Conservation (phyloP, 2,329 filamentous ascomycete species). For the Teratosphaeria zuluensis region DNA sequence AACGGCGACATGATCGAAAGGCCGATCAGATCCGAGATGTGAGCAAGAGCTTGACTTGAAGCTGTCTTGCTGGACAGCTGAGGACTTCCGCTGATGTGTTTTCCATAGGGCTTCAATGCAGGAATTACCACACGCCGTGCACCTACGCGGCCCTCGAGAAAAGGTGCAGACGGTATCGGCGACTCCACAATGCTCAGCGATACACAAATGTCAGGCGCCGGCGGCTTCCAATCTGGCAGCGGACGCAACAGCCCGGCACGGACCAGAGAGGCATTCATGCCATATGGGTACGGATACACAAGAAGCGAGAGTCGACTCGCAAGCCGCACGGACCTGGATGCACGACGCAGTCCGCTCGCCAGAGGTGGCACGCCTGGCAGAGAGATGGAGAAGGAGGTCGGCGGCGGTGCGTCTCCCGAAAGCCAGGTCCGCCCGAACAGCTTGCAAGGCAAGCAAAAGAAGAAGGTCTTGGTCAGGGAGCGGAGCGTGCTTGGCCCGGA, state of each 20-base stretch:
- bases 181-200: not conserved
- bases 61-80: too few species aligned
- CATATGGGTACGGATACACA: constrained; percentile 24
- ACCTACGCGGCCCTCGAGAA: constrained; percentile 7
- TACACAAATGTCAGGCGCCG: not conserved
- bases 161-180: not conserved
- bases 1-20: constrained; percentile 63
- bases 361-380: constrained; percentile 12
- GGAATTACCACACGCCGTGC: constrained; percentile 26
- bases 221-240: constrained; percentile 3
- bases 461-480: constrained; percentile 13
- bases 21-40: constrained; percentile 38
- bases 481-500: constrained; percentile 7
- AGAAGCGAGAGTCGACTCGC: constrained; percentile 16
- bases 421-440: not conserved
- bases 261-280: constrained; percentile 25
- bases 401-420: not conserved
- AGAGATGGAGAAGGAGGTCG: constrained; percentile 15
- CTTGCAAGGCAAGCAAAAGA: constrained; percentile 2
- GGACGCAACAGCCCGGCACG: constrained; percentile 18
- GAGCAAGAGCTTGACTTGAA: not conserved
- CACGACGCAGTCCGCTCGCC: constrained; percentile 11
- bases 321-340: not conserved
- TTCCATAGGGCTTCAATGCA: constrained; percentile 22
- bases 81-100: too few species aligned